Evolutionary conservation across 83 land plant species (phyloP), one percentile per base, ranked within the genome.

Genomic region (Picea abies): DNA sequence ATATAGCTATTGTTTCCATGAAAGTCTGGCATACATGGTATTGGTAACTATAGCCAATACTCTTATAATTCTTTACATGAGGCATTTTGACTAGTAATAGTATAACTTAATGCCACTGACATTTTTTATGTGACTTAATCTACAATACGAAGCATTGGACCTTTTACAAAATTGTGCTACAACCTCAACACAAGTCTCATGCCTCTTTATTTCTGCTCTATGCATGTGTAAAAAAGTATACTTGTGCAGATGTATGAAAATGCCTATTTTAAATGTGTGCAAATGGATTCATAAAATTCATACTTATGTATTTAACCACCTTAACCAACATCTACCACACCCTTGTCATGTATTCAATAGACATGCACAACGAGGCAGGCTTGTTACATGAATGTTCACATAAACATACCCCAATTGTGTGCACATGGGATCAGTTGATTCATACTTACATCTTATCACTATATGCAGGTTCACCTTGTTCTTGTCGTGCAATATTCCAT

Each of bases 401-500:
- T 79, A 17, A 7, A 9, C 29, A 65, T 22, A 29, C 60, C 35
- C 29, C 35, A 60, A 23, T 11, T 25, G 64, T 26, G 60, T 60
- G 44, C 14, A 32, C 32, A 81, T 56, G 22, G 19, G 6, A 63
- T 63, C 25, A 64, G 20, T 19, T 60, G 77, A 60, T 12, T 41
- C 20, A 19, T 22, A 86, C 92, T 86, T 65, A 92, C 96, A 96
- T 92, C 10, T 84, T 85, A 79, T 90, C 93, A 76, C 88, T 83
- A 79, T 97, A 97, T 56, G 89, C 60, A 39, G 89, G 79, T 41
- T 89, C 87, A 22, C 87, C 92, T 70, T 83, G 84, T 35, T 87
- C 93, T 58, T 69, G 80, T 1, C 98, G 89, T 35, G 83, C 87
- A 17, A 82, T 80, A 78, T 97, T 97, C 98, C 99, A 97, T 63